Conservation (phyloP, 2,329 filamentous ascomycete species). For the Claviceps paspali region DNA sequence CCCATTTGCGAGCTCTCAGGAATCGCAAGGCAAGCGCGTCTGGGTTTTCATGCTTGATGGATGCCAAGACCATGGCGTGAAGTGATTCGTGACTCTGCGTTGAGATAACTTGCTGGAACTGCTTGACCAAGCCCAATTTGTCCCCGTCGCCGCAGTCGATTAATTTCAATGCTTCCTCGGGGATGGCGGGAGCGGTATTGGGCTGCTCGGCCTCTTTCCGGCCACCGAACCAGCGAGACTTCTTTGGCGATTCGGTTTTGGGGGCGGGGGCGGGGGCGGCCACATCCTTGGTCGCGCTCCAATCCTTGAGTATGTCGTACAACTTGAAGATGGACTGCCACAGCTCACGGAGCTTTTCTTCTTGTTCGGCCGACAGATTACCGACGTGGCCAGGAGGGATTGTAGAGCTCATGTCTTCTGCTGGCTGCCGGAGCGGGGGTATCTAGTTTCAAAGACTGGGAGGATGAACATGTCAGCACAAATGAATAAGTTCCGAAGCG, state of each 20-base stretch:
- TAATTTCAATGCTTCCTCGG: constrained; percentile 5
- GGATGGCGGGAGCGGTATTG: not conserved
- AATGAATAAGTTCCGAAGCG: too few species aligned
- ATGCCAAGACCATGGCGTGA: constrained; percentile 9
- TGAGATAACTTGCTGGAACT: constrained; percentile 4
- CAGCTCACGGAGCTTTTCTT: constrained; percentile 11
- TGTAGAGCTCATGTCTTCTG: not conserved
- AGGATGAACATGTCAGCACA: too few species aligned
- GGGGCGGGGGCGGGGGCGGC: not conserved
- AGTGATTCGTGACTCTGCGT: constrained; percentile 2
- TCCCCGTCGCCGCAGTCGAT: constrained; percentile 4
- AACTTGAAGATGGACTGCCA: constrained; percentile 12
- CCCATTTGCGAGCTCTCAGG: constrained; percentile 24
- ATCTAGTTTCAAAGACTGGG: too few species aligned
- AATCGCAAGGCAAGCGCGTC: constrained; percentile 25
- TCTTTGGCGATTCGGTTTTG: constrained; percentile 3
- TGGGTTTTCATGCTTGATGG: constrained; percentile 17
- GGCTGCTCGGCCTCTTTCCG: constrained; percentile 1
- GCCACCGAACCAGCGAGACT: constrained; percentile 6
- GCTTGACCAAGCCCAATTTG: constrained; percentile 5
- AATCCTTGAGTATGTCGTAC: constrained; percentile 7
- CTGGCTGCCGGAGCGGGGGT: too few species aligned
- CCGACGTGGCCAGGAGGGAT: constrained; percentile 8
- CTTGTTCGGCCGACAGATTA: constrained; percentile 11
- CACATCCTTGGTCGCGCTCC: not conserved